phyloP scores from a whole-genome alignment of 306 rosid genomes.

The Pterocarpus macrocarpus region DNA sequence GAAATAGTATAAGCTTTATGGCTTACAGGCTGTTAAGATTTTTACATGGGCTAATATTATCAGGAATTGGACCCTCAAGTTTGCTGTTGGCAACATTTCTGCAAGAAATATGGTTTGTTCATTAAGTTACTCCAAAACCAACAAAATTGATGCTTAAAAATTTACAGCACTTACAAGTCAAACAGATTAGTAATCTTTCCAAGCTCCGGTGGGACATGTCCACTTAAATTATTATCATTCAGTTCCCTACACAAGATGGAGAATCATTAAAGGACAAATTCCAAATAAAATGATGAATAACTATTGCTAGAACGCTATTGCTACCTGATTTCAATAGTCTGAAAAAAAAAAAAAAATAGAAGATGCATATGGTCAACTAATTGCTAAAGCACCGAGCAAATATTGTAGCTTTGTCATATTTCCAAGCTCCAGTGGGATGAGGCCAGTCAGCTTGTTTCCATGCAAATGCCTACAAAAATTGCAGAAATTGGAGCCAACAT shows the following conservation, averaged over 20 bases:
- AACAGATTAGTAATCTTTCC: constrained; percentile 91
- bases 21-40: constrained; percentile 97
- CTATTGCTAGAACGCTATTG: neutral
- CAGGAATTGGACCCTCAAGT: constrained; percentile 88
- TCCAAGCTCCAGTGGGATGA: constrained; percentile 91
- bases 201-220: constrained; percentile 91
- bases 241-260: constrained; percentile 65
- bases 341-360: neutral
- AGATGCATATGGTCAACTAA: neutral
- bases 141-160: neutral
- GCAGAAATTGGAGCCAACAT: constrained; percentile 18
- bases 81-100: constrained; percentile 92
- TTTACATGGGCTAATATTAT: constrained; percentile 81
- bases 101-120: constrained; percentile 28
- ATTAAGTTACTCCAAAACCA: neutral
- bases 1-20: constrained; percentile 24
- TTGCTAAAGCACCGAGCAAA: constrained; percentile 59
- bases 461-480: constrained; percentile 82
- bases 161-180: constrained; percentile 74
- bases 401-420: constrained; percentile 97
- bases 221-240: constrained; percentile 81
- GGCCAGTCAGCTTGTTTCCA: constrained; percentile 87
- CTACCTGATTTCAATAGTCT: neutral
- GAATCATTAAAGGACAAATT: neutral
- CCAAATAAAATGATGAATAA: constrained; percentile 20